A percentile compares a stretch with the other conserved stretches of the same genome.
phyloP scores from a whole-genome alignment of 805 yeast genomes.

The Candida ovalis region DNA sequence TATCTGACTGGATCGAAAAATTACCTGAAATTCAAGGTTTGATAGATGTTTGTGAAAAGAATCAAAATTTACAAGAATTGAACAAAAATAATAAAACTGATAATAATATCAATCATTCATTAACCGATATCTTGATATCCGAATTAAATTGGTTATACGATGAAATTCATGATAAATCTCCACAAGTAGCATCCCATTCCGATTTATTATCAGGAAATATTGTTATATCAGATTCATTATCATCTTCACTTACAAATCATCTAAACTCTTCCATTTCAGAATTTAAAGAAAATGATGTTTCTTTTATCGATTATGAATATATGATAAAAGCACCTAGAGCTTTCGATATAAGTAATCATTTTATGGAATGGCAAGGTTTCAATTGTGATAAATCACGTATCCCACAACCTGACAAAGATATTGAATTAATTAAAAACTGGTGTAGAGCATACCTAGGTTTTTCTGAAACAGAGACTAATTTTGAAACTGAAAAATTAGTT shows the following conservation, averaged over 20 bases:
- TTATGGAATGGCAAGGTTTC: constrained; percentile 81
- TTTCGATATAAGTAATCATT: constrained; percentile 70
- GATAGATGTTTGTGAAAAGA: constrained; percentile 34
- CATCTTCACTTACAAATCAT: constrained; percentile 7
- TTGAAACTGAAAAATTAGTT: constrained; percentile 21
- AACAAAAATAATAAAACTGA: neutral
- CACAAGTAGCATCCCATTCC: constrained; percentile 62
- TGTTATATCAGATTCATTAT: constrained; percentile 46
- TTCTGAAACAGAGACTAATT: constrained; percentile 14
- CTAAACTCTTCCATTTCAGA: constrained; percentile 20
- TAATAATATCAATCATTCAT: constrained; percentile 6
- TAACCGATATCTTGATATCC: constrained; percentile 36
- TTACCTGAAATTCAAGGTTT: constrained; percentile 49
- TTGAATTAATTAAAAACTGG: constrained; percentile 53
- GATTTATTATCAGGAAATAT: constrained; percentile 74
- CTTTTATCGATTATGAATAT: constrained; percentile 70
- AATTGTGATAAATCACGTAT: constrained; percentile 60
- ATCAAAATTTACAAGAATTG: constrained; percentile 26
- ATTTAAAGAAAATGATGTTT: constrained; percentile 36
- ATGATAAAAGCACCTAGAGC: constrained; percentile 72
- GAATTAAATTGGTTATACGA: constrained; percentile 56
- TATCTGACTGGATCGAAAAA: constrained; percentile 58
- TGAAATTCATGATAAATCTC: constrained; percentile 42
- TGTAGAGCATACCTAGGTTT: constrained; percentile 49
- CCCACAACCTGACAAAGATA: constrained; percentile 45